These are phyloP conservation scores for Penicillium cinerascens DNA, from an alignment of 495 filamentous ascomycete genomes.

Conservation along the genomic window DNA sequence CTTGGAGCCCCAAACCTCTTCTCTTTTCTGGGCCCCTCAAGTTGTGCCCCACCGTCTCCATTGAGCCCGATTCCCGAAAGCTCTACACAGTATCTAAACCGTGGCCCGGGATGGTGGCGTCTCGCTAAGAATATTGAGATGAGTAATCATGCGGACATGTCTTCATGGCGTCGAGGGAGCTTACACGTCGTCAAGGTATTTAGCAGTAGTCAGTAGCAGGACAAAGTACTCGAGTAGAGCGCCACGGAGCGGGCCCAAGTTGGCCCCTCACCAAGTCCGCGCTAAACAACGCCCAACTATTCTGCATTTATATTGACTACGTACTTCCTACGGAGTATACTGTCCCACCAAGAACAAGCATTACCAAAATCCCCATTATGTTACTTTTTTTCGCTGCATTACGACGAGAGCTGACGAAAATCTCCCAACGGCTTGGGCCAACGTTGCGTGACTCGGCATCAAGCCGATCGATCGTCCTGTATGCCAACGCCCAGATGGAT, in stretches of 20 bases:
- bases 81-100: background rate
- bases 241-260: no score
- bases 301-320: background rate
- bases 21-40: background rate
- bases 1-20: background rate
- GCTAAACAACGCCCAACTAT: no score
- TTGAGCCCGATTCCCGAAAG: background rate
- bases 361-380: no score
- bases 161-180: no score
- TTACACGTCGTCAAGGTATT: no score
- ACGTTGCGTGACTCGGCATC: background rate
- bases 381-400: background rate
- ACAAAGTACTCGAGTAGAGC: no score
- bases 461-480: background rate
- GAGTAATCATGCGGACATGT: no score
- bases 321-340: background rate
- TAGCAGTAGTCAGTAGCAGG: no score
- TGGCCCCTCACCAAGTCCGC: no score
- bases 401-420: background rate
- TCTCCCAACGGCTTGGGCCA: background rate
- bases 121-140: background rate
- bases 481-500: background rate
- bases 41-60: background rate
- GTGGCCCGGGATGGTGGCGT: background rate
- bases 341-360: background rate